These are phyloP conservation scores for Candolleomyces aberdarensis DNA, from an alignment of 768 basidiomycete species.

Conservation along the genomic window DNA sequence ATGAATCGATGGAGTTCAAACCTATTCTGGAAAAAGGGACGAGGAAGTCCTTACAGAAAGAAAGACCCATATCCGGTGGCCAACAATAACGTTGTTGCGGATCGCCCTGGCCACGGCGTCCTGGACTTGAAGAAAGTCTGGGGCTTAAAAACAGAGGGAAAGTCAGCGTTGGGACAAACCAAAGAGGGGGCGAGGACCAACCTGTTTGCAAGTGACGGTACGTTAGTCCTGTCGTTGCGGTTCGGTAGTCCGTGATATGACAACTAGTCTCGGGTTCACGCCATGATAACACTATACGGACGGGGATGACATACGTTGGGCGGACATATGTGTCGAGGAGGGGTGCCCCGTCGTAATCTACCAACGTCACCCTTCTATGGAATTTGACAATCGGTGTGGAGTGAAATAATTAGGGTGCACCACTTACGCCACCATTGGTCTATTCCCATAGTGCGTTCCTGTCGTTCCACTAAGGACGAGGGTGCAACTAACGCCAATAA, in stretches of 20 bases:
- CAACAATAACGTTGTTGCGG: constrained; percentile 48
- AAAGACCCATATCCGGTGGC: constrained; percentile 53
- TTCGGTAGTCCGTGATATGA: constrained; percentile 44
- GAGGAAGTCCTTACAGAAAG: constrained; percentile 39
- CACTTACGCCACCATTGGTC: constrained; percentile 54
- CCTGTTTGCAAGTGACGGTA: constrained; percentile 38
- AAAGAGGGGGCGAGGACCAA: constrained; percentile 13
- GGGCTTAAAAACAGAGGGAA: constrained; percentile 31
- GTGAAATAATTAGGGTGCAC: not conserved
- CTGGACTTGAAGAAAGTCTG: constrained; percentile 47
- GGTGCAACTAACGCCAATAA: constrained; percentile 44
- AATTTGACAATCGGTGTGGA: constrained; percentile 1
- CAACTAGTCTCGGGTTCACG: constrained; percentile 29
- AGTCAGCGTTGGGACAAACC: not conserved
- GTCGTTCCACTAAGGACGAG: constrained; percentile 39
- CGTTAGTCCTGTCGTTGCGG: constrained; percentile 43
- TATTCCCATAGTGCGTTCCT: constrained; percentile 20
- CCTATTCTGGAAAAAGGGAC: not conserved
- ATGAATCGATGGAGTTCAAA: not conserved
- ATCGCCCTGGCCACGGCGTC: constrained; percentile 39
- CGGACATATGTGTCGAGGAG: constrained; percentile 50
- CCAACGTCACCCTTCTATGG: constrained; percentile 47
- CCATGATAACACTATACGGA: not conserved
- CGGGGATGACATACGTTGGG: constrained; percentile 42
- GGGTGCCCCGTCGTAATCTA: constrained; percentile 43